Evolutionary conservation across 441 rosid genomes (phyloP).

Genomic region (Euphorbia schlechtendalii): DNA sequence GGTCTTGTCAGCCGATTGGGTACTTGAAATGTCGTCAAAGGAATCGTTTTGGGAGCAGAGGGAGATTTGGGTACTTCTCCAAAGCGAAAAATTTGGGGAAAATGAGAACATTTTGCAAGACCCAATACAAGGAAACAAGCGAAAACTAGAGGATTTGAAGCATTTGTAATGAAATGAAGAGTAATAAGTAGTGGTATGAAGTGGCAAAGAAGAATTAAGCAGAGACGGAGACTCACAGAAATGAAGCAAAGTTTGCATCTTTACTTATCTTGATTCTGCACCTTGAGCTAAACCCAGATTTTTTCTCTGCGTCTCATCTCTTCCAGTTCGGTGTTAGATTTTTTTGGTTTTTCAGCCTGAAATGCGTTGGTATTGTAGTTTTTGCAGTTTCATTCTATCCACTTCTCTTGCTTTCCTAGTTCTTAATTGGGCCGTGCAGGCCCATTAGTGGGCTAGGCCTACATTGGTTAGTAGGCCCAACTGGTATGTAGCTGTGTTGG

Average conservation of each 20-base stretch:
- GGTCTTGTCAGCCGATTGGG: conserved; percentile 30
- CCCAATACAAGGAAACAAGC: conserved; percentile 10
- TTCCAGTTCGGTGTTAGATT: neutral
- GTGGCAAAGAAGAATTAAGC: conserved; percentile 24
- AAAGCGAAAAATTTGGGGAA: conserved; percentile 21
- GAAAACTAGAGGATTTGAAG: conserved; percentile 20
- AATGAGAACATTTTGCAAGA: conserved; percentile 12
- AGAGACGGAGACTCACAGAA: conserved; percentile 40
- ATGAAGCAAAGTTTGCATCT: conserved; percentile 51
- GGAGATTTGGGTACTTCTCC: conserved; percentile 24
- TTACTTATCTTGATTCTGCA: conserved; percentile 30
- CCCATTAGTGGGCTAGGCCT: neutral
- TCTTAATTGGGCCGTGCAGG: neutral
- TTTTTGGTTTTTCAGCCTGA: neutral
- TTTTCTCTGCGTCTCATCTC: neutral
- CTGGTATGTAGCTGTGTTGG: neutral
- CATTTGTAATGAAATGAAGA: conserved; percentile 15
- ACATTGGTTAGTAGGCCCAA: neutral
- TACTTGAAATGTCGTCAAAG: conserved; percentile 32
- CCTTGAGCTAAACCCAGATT: conserved; percentile 18
- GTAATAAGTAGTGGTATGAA: conserved; percentile 9
- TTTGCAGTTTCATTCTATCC: neutral
- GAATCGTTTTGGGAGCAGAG: conserved; percentile 41
- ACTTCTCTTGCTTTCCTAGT: neutral
- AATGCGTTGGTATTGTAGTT: neutral